phyloP scores from a whole-genome alignment of 2,329 filamentous ascomycete genomes.

The Monilinia aucupariae region DNA sequence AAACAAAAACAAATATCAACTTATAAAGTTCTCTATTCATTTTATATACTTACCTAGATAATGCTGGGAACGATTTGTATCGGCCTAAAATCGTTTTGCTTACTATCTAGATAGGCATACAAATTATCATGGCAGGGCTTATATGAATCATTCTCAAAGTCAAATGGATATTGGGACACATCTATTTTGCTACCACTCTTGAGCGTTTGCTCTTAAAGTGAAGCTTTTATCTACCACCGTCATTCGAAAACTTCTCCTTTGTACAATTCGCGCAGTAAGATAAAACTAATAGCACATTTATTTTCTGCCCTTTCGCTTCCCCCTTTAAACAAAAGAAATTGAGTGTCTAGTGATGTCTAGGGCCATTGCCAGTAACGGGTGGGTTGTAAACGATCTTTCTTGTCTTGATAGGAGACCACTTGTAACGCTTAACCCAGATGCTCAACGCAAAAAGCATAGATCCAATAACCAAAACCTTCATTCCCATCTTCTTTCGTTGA shows the following conservation, averaged over 20 bases:
- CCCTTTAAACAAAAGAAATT: conserved; percentile 28
- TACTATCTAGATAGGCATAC: background rate
- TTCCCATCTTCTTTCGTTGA: conserved; percentile 98
- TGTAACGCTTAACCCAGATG: conserved; percentile 99
- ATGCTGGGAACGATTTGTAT: too few species aligned
- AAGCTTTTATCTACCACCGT: conserved; percentile 24
- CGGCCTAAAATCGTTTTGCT: too few species aligned
- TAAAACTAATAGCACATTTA: conserved; percentile 36
- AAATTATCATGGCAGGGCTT: background rate
- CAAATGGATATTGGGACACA: conserved; percentile 31
- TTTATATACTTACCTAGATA: too few species aligned
- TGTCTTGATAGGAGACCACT: conserved; percentile 95
- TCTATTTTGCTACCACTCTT: conserved; percentile 28
- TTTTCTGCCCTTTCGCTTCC: conserved; percentile 23
- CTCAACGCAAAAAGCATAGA: conserved; percentile 77
- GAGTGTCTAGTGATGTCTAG: conserved; percentile 26
- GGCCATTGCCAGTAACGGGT: conserved; percentile 39
- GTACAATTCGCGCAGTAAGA: conserved; percentile 31
- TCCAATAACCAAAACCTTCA: conserved; percentile 85
- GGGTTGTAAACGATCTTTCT: conserved; percentile 88
- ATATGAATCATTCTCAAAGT: background rate
- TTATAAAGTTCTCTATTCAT: too few species aligned
- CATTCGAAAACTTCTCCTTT: conserved; percentile 23
- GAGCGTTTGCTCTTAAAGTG: conserved; percentile 24
- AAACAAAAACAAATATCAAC: too few species aligned